Conservation (phyloP, 2,329 filamentous ascomycete genomes). For the Eutypella sp. region DNA sequence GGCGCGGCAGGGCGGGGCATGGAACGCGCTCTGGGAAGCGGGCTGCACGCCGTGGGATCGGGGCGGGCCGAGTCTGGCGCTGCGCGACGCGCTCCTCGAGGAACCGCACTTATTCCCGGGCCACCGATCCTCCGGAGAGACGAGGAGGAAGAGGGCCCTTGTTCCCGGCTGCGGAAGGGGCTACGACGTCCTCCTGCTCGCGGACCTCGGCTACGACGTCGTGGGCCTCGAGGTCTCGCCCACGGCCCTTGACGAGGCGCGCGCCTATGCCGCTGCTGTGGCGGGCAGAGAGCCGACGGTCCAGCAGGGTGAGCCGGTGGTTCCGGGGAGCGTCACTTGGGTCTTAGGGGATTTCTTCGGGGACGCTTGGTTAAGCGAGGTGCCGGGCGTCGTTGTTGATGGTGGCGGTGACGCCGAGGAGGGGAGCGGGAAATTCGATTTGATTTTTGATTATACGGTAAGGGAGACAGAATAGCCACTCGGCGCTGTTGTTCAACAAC, state of each 20-base stretch:
- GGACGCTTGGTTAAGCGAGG: conserved; percentile 47
- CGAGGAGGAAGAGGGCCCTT: conserved; percentile 50
- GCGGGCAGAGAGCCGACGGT: conserved; percentile 38
- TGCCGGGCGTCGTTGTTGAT: conserved; percentile 32
- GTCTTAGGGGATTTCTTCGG: conserved; percentile 63
- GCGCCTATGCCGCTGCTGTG: conserved; percentile 33
- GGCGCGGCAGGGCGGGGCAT: conserved; percentile 32
- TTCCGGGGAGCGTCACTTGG: conserved; percentile 50
- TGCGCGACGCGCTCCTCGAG: conserved; percentile 46
- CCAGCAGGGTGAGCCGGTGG: conserved; percentile 31
- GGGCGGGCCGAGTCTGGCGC: conserved; percentile 46
- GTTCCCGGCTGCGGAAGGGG: conserved; percentile 80
- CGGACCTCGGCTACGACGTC: conserved; percentile 70
- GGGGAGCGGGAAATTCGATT: conserved; percentile 59
- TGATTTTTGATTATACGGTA: conserved; percentile 62
- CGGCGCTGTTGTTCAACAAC: no score
- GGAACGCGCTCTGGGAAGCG: conserved; percentile 45
- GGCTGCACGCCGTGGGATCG: conserved; percentile 52
- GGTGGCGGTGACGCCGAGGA: no score
- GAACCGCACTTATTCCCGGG: conserved; percentile 37
- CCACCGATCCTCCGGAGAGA: not conserved
- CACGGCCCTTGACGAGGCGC: conserved; percentile 40
- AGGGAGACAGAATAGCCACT: no score
- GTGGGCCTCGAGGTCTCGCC: conserved; percentile 67
- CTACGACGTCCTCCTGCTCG: conserved; percentile 73